Conservation (phyloP, 2,329 filamentous ascomycete genomes). For the Epichloe uncinata region DNA sequence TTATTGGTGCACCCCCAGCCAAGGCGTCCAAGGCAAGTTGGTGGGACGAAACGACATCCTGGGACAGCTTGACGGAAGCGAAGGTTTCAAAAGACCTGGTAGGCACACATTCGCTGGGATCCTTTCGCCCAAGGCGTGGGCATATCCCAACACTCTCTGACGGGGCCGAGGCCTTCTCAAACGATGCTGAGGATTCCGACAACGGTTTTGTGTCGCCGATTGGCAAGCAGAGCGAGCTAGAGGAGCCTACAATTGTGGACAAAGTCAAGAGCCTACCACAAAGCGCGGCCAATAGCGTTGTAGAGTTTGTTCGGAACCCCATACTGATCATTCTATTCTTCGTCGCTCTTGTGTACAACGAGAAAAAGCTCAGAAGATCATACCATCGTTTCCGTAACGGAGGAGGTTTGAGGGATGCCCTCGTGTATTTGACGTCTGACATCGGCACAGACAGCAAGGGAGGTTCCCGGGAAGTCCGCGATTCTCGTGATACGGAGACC, state of each 20-base stretch:
- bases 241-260: slow-evolving; percentile 31
- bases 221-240: slow-evolving; percentile 13
- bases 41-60: slow-evolving; percentile 28
- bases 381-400: slow-evolving; percentile 22
- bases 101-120: slow-evolving; percentile 52
- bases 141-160: slow-evolving; percentile 26
- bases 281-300: slow-evolving; percentile 33
- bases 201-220: slow-evolving; percentile 21
- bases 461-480: neutral
- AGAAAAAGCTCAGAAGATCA: slow-evolving; percentile 31
- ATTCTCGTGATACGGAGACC: neutral
- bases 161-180: slow-evolving; percentile 14
- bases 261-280: slow-evolving; percentile 38
- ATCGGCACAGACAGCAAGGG: neutral
- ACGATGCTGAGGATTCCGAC: slow-evolving; percentile 18
- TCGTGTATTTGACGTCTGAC: slow-evolving; percentile 6
- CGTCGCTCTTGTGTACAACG: slow-evolving; percentile 28
- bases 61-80: slow-evolving; percentile 25
- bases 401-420: slow-evolving; percentile 17
- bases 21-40: slow-evolving; percentile 32
- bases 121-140: slow-evolving; percentile 15
- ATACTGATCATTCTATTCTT: slow-evolving; percentile 33
- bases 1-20: slow-evolving; percentile 50
- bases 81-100: slow-evolving; percentile 50
- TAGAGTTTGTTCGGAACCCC: slow-evolving; percentile 44